Base-by-base conservation (phyloP, 257 asterid genomes). In the Solanum lignicaule region DNA sequence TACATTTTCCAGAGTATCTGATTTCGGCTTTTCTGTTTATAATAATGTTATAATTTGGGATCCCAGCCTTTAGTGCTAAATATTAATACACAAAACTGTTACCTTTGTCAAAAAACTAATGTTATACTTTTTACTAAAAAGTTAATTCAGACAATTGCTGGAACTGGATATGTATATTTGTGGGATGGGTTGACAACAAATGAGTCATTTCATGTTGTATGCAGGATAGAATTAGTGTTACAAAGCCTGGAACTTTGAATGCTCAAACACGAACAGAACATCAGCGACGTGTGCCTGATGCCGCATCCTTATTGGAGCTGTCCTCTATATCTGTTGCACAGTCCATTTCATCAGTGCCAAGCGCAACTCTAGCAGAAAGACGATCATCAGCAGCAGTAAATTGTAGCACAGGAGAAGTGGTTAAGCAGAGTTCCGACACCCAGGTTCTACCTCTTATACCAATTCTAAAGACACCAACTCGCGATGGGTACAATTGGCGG, bases 401-500 rank as follows among this genome's bases (percentile, higher is more conserved):
- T 87, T 89, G 92, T 83, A 91, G 76, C 87, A 14, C 84, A 25
- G 76, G 89, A 38, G 94, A 90, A 83, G 87, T 66, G 85, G 92
- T 87, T 68, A 94, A 88, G 91, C 90, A 87, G 48, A 92, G 76
- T 46, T 86, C 92, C 27, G 21, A 52, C 83, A 82, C 89, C 14
- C 93, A 92, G 86, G 88, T 89, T 81, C 86, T 90, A 43, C 86
- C 96, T 60, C 36, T 88, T 21, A 62, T 88, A 84, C 92, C 95
- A 88, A 83, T 89, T 73, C 92, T 69, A 31, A 94, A 89, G 91
- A 91, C 90, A 73, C 92, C 94, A 74, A 88, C 87, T 55, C 85
- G 91, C 75, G 99, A 96, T 90, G 99, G 99, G 89, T 96, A 91
- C 92, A 96, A 96, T 90, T 96, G 98, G 99, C 94, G 98, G 88